Conservation (phyloP, 2,329 filamentous ascomycete species). For the Elsinoe australis region DNA sequence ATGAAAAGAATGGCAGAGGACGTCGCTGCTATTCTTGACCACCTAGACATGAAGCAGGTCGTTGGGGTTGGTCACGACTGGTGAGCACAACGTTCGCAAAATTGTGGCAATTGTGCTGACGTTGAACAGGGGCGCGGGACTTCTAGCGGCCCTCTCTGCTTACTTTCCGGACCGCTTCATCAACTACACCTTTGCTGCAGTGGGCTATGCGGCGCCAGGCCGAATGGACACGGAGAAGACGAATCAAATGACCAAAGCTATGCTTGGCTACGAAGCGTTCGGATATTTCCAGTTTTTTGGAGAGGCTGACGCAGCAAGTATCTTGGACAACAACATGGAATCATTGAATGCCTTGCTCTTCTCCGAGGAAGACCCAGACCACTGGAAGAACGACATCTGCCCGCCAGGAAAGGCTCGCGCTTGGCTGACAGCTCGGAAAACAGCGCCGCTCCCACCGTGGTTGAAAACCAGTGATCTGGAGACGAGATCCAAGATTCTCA, state of each 20-base stretch:
- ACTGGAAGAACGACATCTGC: slow-evolving; percentile 34
- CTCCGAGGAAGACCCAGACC: slow-evolving; percentile 21
- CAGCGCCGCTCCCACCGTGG: slow-evolving; percentile 30
- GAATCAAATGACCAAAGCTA: slow-evolving; percentile 29
- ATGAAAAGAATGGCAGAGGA: slow-evolving; percentile 34
- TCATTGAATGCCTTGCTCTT: slow-evolving; percentile 26
- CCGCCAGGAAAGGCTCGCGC: slow-evolving; percentile 31
- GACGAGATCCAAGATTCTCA: slow-evolving; percentile 24
- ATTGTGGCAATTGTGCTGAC: neutral
- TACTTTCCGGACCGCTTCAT: slow-evolving; percentile 36
- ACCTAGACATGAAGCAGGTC: slow-evolving; percentile 31
- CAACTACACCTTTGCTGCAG: slow-evolving; percentile 39
- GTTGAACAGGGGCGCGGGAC: slow-evolving; percentile 28
- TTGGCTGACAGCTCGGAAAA: slow-evolving; percentile 21
- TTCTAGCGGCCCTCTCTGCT: slow-evolving; percentile 38
- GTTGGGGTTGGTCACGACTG: slow-evolving; percentile 46
- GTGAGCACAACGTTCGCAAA: slow-evolving; percentile 20
- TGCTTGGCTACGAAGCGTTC: slow-evolving; percentile 33
- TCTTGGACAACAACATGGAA: slow-evolving; percentile 37
- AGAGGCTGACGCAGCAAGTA: slow-evolving; percentile 32
- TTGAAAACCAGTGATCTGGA: slow-evolving; percentile 32
- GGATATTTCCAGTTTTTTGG: slow-evolving; percentile 44
- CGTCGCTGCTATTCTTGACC: slow-evolving; percentile 36
- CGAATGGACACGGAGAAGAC: slow-evolving; percentile 30
- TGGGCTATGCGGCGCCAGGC: slow-evolving; percentile 36